Percentiles rank a stretch among this genome's conserved stretches.
Conservation (phyloP, 2,329 filamentous ascomycete species). For the Teratosphaeria pseudoeucalypti region DNA sequence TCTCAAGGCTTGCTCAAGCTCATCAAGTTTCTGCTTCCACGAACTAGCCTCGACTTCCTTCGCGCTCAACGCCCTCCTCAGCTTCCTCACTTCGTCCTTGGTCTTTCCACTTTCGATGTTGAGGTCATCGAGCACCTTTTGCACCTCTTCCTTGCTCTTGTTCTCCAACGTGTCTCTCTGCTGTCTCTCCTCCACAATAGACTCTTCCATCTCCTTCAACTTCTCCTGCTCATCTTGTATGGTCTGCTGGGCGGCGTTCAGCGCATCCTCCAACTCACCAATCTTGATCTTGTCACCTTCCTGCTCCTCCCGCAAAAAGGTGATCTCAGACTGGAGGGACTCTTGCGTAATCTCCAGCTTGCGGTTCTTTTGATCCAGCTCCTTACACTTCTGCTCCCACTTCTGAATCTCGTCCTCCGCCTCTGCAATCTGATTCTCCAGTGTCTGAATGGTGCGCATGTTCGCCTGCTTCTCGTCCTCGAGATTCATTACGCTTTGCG, state of each 20-base stretch:
- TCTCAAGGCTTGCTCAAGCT: conserved; percentile 79
- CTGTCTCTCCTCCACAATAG: conserved; percentile 68
- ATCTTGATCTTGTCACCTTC: conserved; percentile 97
- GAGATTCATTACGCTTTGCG: conserved; percentile 71
- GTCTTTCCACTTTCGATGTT: conserved; percentile 71
- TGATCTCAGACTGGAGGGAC: conserved; percentile 83
- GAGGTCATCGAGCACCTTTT: conserved; percentile 85
- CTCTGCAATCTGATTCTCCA: conserved; percentile 73
- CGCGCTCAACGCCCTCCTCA: conserved; percentile 72
- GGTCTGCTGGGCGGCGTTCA: conserved; percentile 67
- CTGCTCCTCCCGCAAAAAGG: conserved; percentile 91
- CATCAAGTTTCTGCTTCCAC: conserved; percentile 83
- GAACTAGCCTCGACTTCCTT: conserved; percentile 81
- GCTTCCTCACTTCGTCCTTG: conserved; percentile 73
- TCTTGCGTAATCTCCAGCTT: conserved; percentile 84
- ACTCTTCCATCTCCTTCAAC: conserved; percentile 42
- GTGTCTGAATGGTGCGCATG: conserved; percentile 64
- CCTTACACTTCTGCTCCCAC: conserved; percentile 71
- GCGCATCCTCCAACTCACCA: conserved; percentile 74
- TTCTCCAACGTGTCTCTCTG: conserved; percentile 80
- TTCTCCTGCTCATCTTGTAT: conserved; percentile 78
- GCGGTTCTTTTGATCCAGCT: conserved; percentile 79
- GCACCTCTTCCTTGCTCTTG: conserved; percentile 88
- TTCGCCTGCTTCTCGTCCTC: conserved; percentile 84
- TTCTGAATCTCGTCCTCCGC: conserved; percentile 79